Evolutionary conservation across 805 yeast genomes (phyloP).

Genomic region (Metschnikowia shivogae): DNA sequence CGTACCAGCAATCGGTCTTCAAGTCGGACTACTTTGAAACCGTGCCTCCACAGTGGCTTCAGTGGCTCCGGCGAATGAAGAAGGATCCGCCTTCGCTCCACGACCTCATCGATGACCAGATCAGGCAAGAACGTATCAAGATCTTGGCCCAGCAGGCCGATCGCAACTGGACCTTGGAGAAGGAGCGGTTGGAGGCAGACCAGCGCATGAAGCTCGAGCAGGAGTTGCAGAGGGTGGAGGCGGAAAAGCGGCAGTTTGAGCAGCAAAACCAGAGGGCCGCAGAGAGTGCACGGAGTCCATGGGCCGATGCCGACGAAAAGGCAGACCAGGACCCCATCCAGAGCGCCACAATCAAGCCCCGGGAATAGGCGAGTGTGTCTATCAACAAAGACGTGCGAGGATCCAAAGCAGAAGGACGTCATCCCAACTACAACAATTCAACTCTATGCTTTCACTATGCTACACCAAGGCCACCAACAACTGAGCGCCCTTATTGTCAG

Average conservation of each 20-base stretch:
- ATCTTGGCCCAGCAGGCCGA: slow-evolving; percentile 46
- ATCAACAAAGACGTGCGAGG: background rate
- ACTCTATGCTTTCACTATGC: slow-evolving; percentile 1
- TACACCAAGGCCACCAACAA: slow-evolving; percentile 26
- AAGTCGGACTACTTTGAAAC: slow-evolving; percentile 57
- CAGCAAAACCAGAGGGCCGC: background rate
- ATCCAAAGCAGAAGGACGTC: background rate
- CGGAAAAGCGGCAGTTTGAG: slow-evolving; percentile 12
- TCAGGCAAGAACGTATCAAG: slow-evolving; percentile 51
- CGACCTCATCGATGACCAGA: slow-evolving; percentile 57
- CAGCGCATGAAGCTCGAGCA: slow-evolving; percentile 27
- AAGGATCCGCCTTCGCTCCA: slow-evolving; percentile 54
- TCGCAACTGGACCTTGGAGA: slow-evolving; percentile 37
- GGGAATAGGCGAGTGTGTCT: slow-evolving; percentile 15
- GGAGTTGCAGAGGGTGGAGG: slow-evolving; percentile 26
- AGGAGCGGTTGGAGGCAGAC: slow-evolving; percentile 29
- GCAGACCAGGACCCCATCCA: slow-evolving; percentile 31
- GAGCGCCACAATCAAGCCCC: slow-evolving; percentile 36
- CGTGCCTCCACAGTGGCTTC: slow-evolving; percentile 71
- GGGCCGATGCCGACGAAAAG: slow-evolving; percentile 33
- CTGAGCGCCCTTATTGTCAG: slow-evolving; percentile 61
- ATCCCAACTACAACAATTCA: background rate
- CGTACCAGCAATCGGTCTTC: slow-evolving; percentile 43
- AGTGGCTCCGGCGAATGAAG: slow-evolving; percentile 72
- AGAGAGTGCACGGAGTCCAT: slow-evolving; percentile 22